Conservation (phyloP, 1,139 yeast species). For the Spathaspora jeffriesii region DNA sequence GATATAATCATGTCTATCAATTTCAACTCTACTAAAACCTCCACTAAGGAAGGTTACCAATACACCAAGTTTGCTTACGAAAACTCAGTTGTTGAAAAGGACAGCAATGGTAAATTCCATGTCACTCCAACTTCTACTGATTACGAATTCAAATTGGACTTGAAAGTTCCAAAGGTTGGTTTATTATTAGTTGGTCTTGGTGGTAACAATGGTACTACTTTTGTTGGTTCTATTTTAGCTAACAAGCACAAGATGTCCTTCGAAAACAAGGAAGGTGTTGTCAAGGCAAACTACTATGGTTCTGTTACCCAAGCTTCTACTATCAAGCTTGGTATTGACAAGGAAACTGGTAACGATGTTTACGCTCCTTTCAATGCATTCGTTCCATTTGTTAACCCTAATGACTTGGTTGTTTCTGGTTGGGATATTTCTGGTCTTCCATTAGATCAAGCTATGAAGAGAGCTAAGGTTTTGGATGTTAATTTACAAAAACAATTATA, state of each 20-base stretch:
- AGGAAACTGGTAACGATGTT: slow-evolving; percentile 72
- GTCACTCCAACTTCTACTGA: slow-evolving; percentile 76
- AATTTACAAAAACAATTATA: slow-evolving; percentile 79
- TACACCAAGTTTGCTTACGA: slow-evolving; percentile 62
- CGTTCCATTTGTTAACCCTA: slow-evolving; percentile 87
- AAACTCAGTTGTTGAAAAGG: slow-evolving; percentile 39
- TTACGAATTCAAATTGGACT: slow-evolving; percentile 84
- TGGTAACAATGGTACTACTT: slow-evolving; percentile 95
- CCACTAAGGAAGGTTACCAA: slow-evolving; percentile 58
- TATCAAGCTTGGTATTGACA: slow-evolving; percentile 83
- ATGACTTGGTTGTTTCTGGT: slow-evolving; percentile 88
- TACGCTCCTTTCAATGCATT: slow-evolving; percentile 92
- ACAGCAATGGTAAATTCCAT: slow-evolving; percentile 52
- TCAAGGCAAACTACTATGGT: slow-evolving; percentile 88
- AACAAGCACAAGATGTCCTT: slow-evolving; percentile 79
- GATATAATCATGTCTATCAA: slow-evolving; percentile 34
- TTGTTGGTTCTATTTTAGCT: slow-evolving; percentile 83
- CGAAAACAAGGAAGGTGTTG: slow-evolving; percentile 79
- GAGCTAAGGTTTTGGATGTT: slow-evolving; percentile 86
- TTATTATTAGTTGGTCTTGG: slow-evolving; percentile 92
- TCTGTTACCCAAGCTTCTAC: slow-evolving; percentile 97
- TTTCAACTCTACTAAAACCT: slow-evolving; percentile 64
- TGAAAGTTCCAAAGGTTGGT: slow-evolving; percentile 85
- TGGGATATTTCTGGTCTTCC: slow-evolving; percentile 87
- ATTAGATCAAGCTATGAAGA: slow-evolving; percentile 76